Evolutionary conservation across 2,329 filamentous ascomycete genomes (phyloP).

Genomic region (Fusarium virguliforme): DNA sequence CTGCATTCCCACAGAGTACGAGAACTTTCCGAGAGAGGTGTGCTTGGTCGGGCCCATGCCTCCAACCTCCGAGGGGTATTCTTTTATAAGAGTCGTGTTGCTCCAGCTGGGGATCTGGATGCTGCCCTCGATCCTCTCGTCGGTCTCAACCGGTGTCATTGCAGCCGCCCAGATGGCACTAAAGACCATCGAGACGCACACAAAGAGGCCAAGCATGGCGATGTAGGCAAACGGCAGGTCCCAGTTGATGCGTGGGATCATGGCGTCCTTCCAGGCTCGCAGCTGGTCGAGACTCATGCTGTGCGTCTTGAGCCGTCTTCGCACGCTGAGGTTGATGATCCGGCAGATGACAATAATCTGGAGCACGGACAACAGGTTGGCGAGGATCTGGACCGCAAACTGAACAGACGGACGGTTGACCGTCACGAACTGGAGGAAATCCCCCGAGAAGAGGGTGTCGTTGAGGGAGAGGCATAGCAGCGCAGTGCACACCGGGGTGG

Average conservation of each 20-base stretch:
- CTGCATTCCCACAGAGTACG: constrained; percentile 49
- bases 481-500: constrained; percentile 19
- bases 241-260: constrained; percentile 31
- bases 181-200: constrained; percentile 28
- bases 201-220: constrained; percentile 3
- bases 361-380: constrained; percentile 20
- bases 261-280: constrained; percentile 30
- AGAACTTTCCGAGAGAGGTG: constrained; percentile 43
- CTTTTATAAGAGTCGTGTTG: constrained; percentile 41
- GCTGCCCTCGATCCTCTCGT: constrained; percentile 11
- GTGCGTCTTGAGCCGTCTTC: constrained; percentile 21
- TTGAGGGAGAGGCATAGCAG: constrained; percentile 24
- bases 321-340: constrained; percentile 26
- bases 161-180: constrained; percentile 46
- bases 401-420: constrained; percentile 16
- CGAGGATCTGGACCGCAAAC: constrained; percentile 21
- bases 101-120: constrained; percentile 45
- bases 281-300: constrained; percentile 33
- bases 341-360: constrained; percentile 17
- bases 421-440: constrained; percentile 11
- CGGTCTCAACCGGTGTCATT: constrained; percentile 44
- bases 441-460: constrained; percentile 20
- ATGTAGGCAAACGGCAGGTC: constrained; percentile 24
- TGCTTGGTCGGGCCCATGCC: constrained; percentile 34
- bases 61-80: constrained; percentile 47